A percentile compares a stretch with the other conserved stretches of the same genome.
These are phyloP conservation scores for Phaeophleospora eucalypticola DNA, from an alignment of 2,329 filamentous ascomycete genomes.

Conservation along the genomic window DNA sequence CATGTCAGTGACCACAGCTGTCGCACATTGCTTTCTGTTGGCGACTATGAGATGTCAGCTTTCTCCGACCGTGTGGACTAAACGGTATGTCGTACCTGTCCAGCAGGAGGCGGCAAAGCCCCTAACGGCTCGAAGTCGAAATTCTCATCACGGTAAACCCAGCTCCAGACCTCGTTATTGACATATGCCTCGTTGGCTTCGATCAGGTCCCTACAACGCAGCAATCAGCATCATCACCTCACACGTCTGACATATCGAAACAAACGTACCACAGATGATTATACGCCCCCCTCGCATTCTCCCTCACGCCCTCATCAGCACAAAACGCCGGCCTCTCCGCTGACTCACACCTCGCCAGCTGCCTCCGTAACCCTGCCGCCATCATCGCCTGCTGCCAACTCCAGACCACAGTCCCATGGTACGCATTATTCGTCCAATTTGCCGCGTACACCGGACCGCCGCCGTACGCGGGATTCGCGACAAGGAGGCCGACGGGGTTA, in stretches of 20 bases:
- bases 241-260: neutral
- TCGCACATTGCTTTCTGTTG: no score
- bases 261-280: slow-evolving; percentile 53
- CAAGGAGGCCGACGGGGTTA: slow-evolving; percentile 53
- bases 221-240: neutral
- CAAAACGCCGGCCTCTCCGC: slow-evolving; percentile 49
- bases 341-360: slow-evolving; percentile 50
- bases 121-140: slow-evolving; percentile 52
- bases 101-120: slow-evolving; percentile 46
- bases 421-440: slow-evolving; percentile 56
- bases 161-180: slow-evolving; percentile 60
- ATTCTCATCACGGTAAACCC: slow-evolving; percentile 48
- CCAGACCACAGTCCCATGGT: slow-evolving; percentile 64
- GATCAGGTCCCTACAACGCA: slow-evolving; percentile 45
- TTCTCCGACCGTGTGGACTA: neutral
- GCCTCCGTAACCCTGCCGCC: slow-evolving; percentile 56
- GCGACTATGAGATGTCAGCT: slow-evolving; percentile 12
- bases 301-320: slow-evolving; percentile 39
- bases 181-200: slow-evolving; percentile 52
- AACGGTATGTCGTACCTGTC: slow-evolving; percentile 22
- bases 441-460: slow-evolving; percentile 43
- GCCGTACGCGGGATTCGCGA: slow-evolving; percentile 60
- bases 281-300: slow-evolving; percentile 48
- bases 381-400: slow-evolving; percentile 63
- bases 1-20: no score